Base-by-base conservation (phyloP, 371 early-diverging fungal species). In the Apophysomyces trapeziformis region DNA sequence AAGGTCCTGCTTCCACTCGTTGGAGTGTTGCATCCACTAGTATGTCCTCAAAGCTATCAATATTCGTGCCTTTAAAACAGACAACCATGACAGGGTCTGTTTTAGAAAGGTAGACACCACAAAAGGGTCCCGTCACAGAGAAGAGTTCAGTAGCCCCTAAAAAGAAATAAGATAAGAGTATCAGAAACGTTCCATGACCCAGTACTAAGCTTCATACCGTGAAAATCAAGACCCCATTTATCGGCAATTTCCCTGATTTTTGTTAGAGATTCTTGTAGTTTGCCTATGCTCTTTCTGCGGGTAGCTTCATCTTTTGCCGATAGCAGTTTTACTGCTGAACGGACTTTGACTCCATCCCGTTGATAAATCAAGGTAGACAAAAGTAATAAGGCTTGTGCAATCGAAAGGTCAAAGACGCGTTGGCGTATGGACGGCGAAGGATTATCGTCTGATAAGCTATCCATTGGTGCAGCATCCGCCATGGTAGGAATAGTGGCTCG, bases 101-200 rank as follows among this genome's bases (percentile, higher is more conserved):
- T 38, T 75, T 73, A 21, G 79, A 79, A 69, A 74, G 67, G 16
- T 68, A 76, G 61, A 76, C 70, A 32, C 70, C 82, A 46, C 77
- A 77, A 68, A 70, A 82, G 1, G 82, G 79, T 5, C 82, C 82
- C 1, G 79, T 79, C 1, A 79, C 39, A 1, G 79, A 70, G 47
- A 79, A 79, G 39, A 82, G 67, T 38, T 82, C 82, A 58, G 79
- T 72, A 41, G 79, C 60, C 1, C 81, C 81, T 57, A 36, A 21
- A 63, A 73, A 76, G 1, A 0, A 26, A 26, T 26, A 26, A 26
- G 32, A 26, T 26, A 2, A 26, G 26, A 26, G 26, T 26, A 26
- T 26, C 32, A 26, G 32, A 26, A 26, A 3, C 32, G 3, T 26
- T 26, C 32, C 32, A 26, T 26, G 50, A 18, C 16, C 5, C 64